Evolutionary conservation across 306 rosid genomes (phyloP), one percentile per base, ranked within the genome.

Genomic region (Gastrolobium villosum): DNA sequence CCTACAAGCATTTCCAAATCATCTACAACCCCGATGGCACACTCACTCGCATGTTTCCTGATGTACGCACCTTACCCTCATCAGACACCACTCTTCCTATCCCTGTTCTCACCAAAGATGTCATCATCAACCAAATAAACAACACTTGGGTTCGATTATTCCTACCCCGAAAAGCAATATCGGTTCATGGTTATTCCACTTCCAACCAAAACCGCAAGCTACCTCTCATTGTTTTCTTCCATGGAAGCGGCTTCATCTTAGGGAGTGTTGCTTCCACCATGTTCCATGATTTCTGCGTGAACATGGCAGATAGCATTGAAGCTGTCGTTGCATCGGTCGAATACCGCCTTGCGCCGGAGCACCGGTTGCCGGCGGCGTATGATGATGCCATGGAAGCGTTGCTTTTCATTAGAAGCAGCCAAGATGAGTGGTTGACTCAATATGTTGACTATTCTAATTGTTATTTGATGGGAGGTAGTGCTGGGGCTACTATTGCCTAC

Each of bases 281-380:
- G 0, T 62, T 15, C 77, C 88, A 83, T 11, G 54, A 78, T 30
- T 61, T 65, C 70, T 77, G 83, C 28, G 41, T 39, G 3, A 63
- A 13, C 62, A 30, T 83, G 6, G 84, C 84, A 3, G 10, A 32
- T 3, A 10, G 50, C 14, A 5, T 75, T 59, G 7, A 4, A 4
- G 79, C 81, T 3, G 56, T 85, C 48, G 49, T 87, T 2, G 84
- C 62, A 4, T 85, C 89, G 11, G 78, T 85, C 9, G 86, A 77
- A 7, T 87, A 85, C 82, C 79, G 87, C 13, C 83, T 84, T 4
- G 81, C 87, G 2, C 90, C 85, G 1, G 83, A 84, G 68, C 84
- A 85, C 54, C 82, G 84, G 1, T 71, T 77, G 10, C 86, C 86
- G 7, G 86, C 87, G 0, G 84, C 88, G 0, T 87, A 76, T 20